Conservation (phyloP, 2,329 filamentous ascomycete genomes). For the Metarhizium humberi region DNA sequence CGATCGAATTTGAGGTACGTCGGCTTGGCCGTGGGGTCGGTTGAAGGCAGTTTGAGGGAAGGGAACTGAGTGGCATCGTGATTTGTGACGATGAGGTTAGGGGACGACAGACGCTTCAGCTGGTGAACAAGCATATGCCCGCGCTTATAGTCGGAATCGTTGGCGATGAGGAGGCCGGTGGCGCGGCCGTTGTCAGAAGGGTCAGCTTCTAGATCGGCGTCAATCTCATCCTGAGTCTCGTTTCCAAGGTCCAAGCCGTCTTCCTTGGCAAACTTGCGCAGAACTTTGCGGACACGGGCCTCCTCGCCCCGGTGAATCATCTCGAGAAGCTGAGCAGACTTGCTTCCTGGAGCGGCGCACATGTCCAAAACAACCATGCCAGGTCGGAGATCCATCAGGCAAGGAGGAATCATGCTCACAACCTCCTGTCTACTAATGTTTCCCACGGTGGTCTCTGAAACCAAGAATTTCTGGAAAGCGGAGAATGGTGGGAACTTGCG, state of each 20-base stretch:
- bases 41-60: constrained; percentile 69
- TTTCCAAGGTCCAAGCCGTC: constrained; percentile 43
- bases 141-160: constrained; percentile 93
- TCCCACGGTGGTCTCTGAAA: constrained; percentile 92
- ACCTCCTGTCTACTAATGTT: constrained; percentile 97
- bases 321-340: constrained; percentile 90
- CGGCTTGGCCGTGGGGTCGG: constrained; percentile 43
- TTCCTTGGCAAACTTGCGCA: constrained; percentile 53
- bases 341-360: constrained; percentile 94
- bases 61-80: constrained; percentile 96
- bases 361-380: constrained; percentile 92
- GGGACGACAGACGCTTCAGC: constrained; percentile 91
- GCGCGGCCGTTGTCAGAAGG: constrained; percentile 71
- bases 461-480: constrained; percentile 93
- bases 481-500: constrained; percentile 90
- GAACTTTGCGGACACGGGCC: constrained; percentile 64
- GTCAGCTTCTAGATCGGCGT: constrained; percentile 47
- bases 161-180: constrained; percentile 87
- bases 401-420: constrained; percentile 96
- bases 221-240: constrained; percentile 37
- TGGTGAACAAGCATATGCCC: constrained; percentile 97
- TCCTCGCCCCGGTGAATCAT: constrained; percentile 92
- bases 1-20: constrained; percentile 93
- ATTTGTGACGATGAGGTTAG: constrained; percentile 94
- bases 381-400: constrained; percentile 83